Evolutionary conservation across 1,284 basidiomycete species (phyloP).

Genomic region (Austropuccinia psidii): DNA sequence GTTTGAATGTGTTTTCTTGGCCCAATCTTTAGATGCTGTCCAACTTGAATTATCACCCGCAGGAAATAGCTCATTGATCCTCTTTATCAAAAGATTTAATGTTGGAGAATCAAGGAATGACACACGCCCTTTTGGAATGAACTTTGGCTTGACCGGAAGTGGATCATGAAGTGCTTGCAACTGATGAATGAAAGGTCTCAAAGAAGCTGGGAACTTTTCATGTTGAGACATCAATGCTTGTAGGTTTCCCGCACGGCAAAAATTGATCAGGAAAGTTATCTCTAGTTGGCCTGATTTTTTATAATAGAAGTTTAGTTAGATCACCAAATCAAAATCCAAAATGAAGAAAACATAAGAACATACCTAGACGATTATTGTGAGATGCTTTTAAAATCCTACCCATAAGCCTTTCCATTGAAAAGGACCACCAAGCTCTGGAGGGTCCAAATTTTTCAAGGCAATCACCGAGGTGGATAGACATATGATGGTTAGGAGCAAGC

Average conservation of each 20-base stretch:
- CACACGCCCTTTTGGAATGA: neutral
- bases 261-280: conserved; percentile 17
- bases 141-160: neutral
- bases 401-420: conserved; percentile 31
- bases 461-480: conserved; percentile 28
- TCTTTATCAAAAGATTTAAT: neutral
- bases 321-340: neutral
- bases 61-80: conserved; percentile 4
- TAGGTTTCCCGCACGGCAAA: conserved; percentile 10
- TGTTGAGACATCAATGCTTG: neutral
- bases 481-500: conserved; percentile 33
- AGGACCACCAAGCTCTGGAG: conserved; percentile 22
- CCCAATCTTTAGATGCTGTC: neutral
- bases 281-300: conserved; percentile 21
- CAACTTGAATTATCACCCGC: neutral
- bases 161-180: neutral
- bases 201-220: neutral
- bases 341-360: neutral
- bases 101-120: neutral
- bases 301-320: neutral
- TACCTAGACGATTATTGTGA: conserved; percentile 22
- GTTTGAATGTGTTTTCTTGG: too few species aligned
- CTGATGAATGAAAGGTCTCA: conserved; percentile 3
- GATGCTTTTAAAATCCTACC: conserved; percentile 17
- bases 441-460: conserved; percentile 27